Evolutionary conservation across 164 flowering plant genomes (phyloP).

Genomic region (Kalanchoe fedtschenkoi): DNA sequence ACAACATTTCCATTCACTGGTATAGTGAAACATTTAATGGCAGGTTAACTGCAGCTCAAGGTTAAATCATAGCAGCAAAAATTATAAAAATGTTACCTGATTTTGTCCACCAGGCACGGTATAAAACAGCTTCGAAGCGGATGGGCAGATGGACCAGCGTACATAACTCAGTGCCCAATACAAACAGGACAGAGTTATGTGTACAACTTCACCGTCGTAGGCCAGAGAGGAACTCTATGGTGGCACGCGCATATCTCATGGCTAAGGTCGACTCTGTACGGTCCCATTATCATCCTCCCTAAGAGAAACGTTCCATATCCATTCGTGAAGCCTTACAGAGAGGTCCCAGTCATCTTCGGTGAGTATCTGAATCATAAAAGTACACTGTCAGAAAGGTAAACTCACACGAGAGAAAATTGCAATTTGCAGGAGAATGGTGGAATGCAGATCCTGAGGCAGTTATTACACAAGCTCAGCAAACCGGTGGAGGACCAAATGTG

Average conservation of each 20-base stretch:
- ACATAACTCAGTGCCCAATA: constrained; percentile 25
- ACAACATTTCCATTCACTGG: constrained; percentile 27
- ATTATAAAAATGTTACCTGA: not conserved
- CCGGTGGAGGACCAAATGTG: constrained; percentile 16
- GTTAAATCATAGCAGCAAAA: not conserved
- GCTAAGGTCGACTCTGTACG: constrained; percentile 24
- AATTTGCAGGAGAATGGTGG: constrained; percentile 26
- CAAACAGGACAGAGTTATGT: constrained; percentile 21
- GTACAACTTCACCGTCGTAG: constrained; percentile 20
- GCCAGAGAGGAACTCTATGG: constrained; percentile 24
- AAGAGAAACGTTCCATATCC: constrained; percentile 16
- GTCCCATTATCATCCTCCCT: constrained; percentile 25
- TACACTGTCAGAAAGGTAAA: not conserved
- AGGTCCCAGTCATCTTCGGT: constrained; percentile 25
- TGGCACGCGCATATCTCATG: constrained; percentile 29
- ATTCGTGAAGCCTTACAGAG: constrained; percentile 20
- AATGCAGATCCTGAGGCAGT: constrained; percentile 21
- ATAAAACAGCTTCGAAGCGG: constrained; percentile 17
- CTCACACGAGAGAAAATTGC: not conserved
- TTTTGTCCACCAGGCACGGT: constrained; percentile 20
- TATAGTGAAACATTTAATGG: not conserved
- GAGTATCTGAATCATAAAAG: not conserved
- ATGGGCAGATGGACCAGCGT: constrained; percentile 23
- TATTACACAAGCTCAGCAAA: constrained; percentile 14
- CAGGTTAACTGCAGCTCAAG: too few species aligned